phyloP scores from a whole-genome alignment of 352 stramenopile species.

The Phytophthora nicotianae region DNA sequence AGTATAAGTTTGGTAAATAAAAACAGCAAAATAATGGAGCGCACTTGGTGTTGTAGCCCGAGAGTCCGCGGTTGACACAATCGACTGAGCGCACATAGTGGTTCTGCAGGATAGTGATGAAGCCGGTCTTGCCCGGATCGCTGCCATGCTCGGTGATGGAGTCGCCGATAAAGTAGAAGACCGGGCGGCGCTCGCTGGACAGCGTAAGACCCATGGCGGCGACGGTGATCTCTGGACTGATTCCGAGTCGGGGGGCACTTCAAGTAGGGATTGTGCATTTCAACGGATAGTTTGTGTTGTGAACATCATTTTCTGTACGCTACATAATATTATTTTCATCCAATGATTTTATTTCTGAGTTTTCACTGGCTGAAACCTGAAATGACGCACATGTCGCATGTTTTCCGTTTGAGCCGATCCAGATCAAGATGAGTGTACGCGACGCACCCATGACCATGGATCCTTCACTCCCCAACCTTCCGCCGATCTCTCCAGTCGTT shows the following conservation, averaged over 20 bases:
- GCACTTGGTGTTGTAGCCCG: constrained; percentile 67
- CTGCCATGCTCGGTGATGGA: constrained; percentile 64
- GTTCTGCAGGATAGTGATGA: constrained; percentile 48
- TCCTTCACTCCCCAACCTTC: constrained; percentile 13
- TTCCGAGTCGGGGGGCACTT: constrained; percentile 17
- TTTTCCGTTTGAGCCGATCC: constrained; percentile 1
- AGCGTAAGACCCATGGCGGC: constrained; percentile 24
- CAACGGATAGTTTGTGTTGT: constrained; percentile 5
- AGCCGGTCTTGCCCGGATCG: constrained; percentile 44
- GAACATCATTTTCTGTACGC: not conserved
- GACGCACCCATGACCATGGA: constrained; percentile 4
- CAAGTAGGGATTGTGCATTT: constrained; percentile 10
- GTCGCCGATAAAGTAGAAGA: constrained; percentile 62
- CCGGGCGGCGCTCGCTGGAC: constrained; percentile 37
- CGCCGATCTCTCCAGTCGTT: not conserved
- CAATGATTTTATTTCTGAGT: not conserved
- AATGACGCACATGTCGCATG: constrained; percentile 25
- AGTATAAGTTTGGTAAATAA: not conserved
- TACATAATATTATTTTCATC: not conserved
- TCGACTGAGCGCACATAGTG: constrained; percentile 61
- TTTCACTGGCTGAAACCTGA: constrained; percentile 16
- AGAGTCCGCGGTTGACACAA: constrained; percentile 57
- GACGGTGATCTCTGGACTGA: constrained; percentile 6
- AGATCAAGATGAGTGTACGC: constrained; percentile 23
- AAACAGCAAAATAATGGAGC: not conserved